Conservation (phyloP, 805 yeast species). For the Starmerella floricola region DNA sequence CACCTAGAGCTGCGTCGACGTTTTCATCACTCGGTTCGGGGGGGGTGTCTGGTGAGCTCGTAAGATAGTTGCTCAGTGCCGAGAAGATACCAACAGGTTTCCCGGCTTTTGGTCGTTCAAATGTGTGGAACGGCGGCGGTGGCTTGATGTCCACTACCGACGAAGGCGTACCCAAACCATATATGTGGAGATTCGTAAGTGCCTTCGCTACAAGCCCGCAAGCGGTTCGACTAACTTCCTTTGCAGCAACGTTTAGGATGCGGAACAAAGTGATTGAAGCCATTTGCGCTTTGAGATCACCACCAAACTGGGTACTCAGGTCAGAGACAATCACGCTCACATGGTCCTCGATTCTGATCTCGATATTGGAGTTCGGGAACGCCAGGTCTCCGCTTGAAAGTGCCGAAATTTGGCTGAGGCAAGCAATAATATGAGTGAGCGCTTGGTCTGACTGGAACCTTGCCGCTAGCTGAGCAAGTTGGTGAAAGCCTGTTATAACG, state of each 20-base stretch:
- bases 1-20: conserved; percentile 69
- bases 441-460: conserved; percentile 44
- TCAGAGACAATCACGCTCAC: conserved; percentile 62
- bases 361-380: conserved; percentile 25
- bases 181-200: conserved; percentile 54
- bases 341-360: conserved; percentile 37
- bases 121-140: conserved; percentile 50
- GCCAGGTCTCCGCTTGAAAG: conserved; percentile 37
- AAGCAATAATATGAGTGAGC: conserved; percentile 54
- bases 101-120: conserved; percentile 47
- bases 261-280: conserved; percentile 78
- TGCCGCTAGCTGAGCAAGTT: conserved; percentile 65
- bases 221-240: conserved; percentile 34
- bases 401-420: conserved; percentile 57
- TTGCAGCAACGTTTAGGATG: conserved; percentile 48
- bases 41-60: conserved; percentile 73
- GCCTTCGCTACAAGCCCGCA: conserved; percentile 55
- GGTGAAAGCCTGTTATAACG: conserved; percentile 79
- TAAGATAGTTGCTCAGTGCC: conserved; percentile 81
- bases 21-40: conserved; percentile 92
- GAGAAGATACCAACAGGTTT: conserved; percentile 74
- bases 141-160: conserved; percentile 32
- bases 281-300: conserved; percentile 82
- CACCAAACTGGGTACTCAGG: conserved; percentile 70
- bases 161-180: conserved; percentile 42